Evolutionary conservation across 2,329 filamentous ascomycete species (phyloP), one percentile per base, ranked within the genome.

Genomic region (Chaetomium sp.): DNA sequence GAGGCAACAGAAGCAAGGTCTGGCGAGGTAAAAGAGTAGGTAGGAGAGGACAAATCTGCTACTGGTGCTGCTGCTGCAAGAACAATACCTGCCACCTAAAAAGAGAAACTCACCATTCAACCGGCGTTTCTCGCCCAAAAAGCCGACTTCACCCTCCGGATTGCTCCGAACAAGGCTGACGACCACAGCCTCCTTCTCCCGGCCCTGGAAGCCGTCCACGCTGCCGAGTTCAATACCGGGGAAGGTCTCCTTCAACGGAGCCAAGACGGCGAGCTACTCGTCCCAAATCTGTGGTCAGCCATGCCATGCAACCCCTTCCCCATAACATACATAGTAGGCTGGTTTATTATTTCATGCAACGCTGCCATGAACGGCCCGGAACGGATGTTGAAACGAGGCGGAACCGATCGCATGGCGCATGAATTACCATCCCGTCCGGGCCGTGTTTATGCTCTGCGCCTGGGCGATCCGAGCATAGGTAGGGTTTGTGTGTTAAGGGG

Each of bases 81-180:
- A 27, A 27, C 19, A 27, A 27, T 27, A 27, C 19, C 19, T 27
- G 19, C 19, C 19, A 27, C 19, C 19, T 27, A 47, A 12, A 35
- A 32, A 11, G 10, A 2, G 9, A 6, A 9, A 53, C 82, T 72
- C 77, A 95, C 90, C 92, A 69, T 99, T 99, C 61, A 99, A 74
- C 59, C 94, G 81, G 61, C 94, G 81, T 77, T 91, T 95, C 73
- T 99, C 94, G 11, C 84, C 89, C 40, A 99, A 74, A 67, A 99
- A 99, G 8, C 94, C 94, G 11, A 97, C 91, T 69, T 97, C 91
- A 50, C 86, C 84, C 49, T 91, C 82, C 5, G 83, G 63, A 68
- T 99, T 99, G 71, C 91, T 96, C 62, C 94, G 81, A 55, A 99
- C 94, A n/a, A 97, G 79, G 70, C 87, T 95, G 51, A 99, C 86